Evolutionary conservation across 2,329 filamentous ascomycete species (phyloP), one percentile per base, ranked within the genome.

Genomic region (Venturia pyrina): DNA sequence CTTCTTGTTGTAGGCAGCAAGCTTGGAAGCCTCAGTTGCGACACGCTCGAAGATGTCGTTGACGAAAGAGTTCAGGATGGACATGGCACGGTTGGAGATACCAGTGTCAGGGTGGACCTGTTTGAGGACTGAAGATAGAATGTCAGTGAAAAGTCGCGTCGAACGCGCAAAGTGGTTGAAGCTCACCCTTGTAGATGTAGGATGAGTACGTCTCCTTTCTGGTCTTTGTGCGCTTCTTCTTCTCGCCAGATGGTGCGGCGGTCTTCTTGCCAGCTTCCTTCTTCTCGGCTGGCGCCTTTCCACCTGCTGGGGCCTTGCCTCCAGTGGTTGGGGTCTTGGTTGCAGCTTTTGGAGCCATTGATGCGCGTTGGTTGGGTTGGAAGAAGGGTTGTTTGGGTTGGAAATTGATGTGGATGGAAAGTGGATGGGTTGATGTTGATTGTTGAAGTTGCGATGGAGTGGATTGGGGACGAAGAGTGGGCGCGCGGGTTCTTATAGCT

Each of bases 211-310:
- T 99, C 87, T 99, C 95, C 90, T 98, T 98, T 83, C 95, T 89
- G 72, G 93, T 91, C 93, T 99, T 99, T 84, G 92, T 96, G 78
- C 95, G 91, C 93, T 98, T 99, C 91, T 99, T 99, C 92, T 98
- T 98, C 75, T 98, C 95, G 71, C 95, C 95, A 77, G 91, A 87
- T 69, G 93, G 87, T 68, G 93, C 91, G 72, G 86, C 82, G 62
- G 95, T 98, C 90, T 98, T 99, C 91, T 99, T 99, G 85, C 93
- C 95, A 71, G 93, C 95, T 83, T 98, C 93, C 89, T 98, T 97
- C 90, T 97, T 97, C 88, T 97, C 93, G 77, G 89, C 90, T 68
- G 93, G 92, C 60, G 87, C 86, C 80, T 89, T 89, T 76, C 85
- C 66, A 21, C 65, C 85, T 75, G 87, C 88, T 71, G 88, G 87